phyloP scores from a whole-genome alignment of 352 stramenopile genomes.

The Phytophthora nicotianae region DNA sequence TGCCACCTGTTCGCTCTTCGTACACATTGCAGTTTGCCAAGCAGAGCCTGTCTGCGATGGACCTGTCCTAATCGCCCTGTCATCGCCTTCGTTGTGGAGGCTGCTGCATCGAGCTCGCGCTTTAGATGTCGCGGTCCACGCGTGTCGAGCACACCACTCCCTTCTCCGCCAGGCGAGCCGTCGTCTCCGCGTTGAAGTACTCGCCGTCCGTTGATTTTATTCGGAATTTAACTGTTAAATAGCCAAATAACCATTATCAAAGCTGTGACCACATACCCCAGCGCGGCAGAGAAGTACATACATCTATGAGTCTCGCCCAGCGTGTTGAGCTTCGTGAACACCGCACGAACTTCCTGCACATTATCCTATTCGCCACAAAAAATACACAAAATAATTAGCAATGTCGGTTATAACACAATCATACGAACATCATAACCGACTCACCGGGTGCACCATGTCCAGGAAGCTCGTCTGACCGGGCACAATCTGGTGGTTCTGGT shows the following conservation, averaged over 20 bases:
- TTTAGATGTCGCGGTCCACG: constrained; percentile 68
- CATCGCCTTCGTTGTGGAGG: constrained; percentile 3
- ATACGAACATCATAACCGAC: constrained; percentile 20
- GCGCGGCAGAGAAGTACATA: constrained; percentile 32
- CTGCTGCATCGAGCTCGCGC: constrained; percentile 12
- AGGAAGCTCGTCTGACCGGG: constrained; percentile 80
- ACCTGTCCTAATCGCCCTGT: constrained; percentile 1
- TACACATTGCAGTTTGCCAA: constrained; percentile 14
- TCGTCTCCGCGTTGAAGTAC: constrained; percentile 75
- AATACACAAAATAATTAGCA: constrained; percentile 16
- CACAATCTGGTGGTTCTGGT: constrained; percentile 79
- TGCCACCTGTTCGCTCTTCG: constrained; percentile 10
- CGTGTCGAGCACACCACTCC: constrained; percentile 82
- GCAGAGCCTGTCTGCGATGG: constrained; percentile 13
- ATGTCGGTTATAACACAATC: constrained; percentile 7
- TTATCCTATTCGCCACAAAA: constrained; percentile 45
- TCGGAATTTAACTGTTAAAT: constrained; percentile 69
- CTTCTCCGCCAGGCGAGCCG: constrained; percentile 72
- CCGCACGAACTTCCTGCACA: constrained; percentile 58
- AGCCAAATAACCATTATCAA: constrained; percentile 6
- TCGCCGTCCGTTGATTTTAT: constrained; percentile 85
- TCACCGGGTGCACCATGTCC: constrained; percentile 82
- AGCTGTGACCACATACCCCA: not conserved
- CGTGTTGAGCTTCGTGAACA: constrained; percentile 73
- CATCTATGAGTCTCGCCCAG: constrained; percentile 72